phyloP scores from a whole-genome alignment of 495 filamentous ascomycete genomes.

The Acidomyces sp. region DNA sequence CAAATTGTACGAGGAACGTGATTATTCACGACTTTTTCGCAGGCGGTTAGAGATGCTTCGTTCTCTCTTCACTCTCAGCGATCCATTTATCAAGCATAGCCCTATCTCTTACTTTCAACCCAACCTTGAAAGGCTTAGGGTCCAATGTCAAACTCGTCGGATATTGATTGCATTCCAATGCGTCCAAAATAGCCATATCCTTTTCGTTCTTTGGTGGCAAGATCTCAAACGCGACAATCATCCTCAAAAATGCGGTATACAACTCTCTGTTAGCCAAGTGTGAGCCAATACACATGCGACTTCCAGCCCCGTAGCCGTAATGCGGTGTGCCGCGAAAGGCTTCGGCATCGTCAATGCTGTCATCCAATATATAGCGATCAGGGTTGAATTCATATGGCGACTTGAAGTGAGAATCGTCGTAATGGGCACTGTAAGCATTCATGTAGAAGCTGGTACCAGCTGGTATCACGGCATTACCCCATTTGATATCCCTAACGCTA shows the following conservation, averaged over 20 bases:
- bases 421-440: constrained; percentile 60
- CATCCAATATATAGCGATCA: constrained; percentile 47
- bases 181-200: constrained; percentile 45
- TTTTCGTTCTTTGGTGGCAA: constrained; percentile 35
- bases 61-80: constrained; percentile 39
- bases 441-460: constrained; percentile 56
- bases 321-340: constrained; percentile 52
- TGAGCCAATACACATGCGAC: constrained; percentile 61
- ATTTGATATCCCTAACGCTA: constrained; percentile 51
- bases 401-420: constrained; percentile 53
- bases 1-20: too few relatives aligned
- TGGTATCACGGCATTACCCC: constrained; percentile 45
- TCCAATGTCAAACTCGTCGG: constrained; percentile 55
- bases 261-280: constrained; percentile 56
- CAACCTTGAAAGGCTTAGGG: constrained; percentile 50
- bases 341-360: constrained; percentile 28
- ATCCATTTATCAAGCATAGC: constrained; percentile 38
- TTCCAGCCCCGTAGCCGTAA: constrained; percentile 57
- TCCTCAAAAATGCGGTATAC: constrained; percentile 53
- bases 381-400: constrained; percentile 45
- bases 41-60: constrained; percentile 41
- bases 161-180: constrained; percentile 49
- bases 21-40: too few relatives aligned
- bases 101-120: constrained; percentile 37
- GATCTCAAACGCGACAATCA: constrained; percentile 54